phyloP scores from a whole-genome alignment of 2,329 filamentous ascomycete genomes.

The Tothia fuscella region DNA sequence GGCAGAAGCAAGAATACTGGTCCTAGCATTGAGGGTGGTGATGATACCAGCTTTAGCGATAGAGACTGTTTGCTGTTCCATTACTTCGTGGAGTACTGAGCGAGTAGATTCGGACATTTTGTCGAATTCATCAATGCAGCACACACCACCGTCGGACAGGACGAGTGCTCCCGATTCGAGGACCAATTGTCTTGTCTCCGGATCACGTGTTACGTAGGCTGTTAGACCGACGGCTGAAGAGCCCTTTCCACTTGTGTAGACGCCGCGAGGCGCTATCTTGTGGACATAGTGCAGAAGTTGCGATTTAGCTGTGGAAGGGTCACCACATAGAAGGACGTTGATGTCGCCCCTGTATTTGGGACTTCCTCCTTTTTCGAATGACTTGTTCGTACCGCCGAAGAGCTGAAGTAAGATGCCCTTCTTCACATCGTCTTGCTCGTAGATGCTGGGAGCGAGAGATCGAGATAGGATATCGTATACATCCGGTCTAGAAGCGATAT shows the following conservation, averaged over 20 bases:
- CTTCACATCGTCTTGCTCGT: constrained; percentile 97
- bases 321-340: constrained; percentile 91
- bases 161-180: constrained; percentile 65
- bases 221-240: constrained; percentile 66
- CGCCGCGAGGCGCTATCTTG: constrained; percentile 85
- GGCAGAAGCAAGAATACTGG: constrained; percentile 89
- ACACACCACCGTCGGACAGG: constrained; percentile 62
- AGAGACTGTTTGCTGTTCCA: constrained; percentile 70
- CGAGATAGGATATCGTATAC: constrained; percentile 87
- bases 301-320: constrained; percentile 92
- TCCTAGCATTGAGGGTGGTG: constrained; percentile 85
- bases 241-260: constrained; percentile 66
- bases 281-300: constrained; percentile 91
- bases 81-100: constrained; percentile 66
- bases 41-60: constrained; percentile 71
- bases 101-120: constrained; percentile 68
- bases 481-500: constrained; percentile 66
- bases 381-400: constrained; percentile 96
- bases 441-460: constrained; percentile 87
- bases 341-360: constrained; percentile 96
- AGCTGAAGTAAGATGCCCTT: constrained; percentile 95
- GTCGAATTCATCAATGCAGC: constrained; percentile 70
- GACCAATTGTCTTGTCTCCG: constrained; percentile 60
- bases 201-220: constrained; percentile 65
- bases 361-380: constrained; percentile 89